phyloP scores from a whole-genome alignment of 176 grass and related monocot genomes.

The Dendrocalamus sinicus region DNA sequence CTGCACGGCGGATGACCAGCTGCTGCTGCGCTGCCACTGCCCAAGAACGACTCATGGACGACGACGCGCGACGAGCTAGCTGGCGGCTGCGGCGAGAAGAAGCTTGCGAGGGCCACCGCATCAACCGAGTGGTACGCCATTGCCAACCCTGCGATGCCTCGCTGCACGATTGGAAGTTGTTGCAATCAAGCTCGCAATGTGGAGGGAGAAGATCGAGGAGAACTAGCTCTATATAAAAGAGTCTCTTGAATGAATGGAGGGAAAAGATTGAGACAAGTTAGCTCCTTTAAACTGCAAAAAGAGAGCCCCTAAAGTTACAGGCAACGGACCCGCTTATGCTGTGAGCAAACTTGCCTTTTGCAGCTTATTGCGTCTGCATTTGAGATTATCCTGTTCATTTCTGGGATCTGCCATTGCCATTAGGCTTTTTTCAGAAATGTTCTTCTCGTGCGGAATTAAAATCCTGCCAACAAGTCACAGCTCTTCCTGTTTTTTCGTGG shows the following conservation, averaged over 20 bases:
- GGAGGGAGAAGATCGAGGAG: background rate
- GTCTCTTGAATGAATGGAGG: background rate
- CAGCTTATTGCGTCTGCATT: constrained; percentile 43
- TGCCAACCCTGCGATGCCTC: constrained; percentile 24
- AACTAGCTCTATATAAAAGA: background rate
- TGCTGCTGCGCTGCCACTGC: background rate
- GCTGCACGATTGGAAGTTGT: constrained; percentile 42
- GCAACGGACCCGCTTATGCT: constrained; percentile 32
- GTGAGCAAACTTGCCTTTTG: constrained; percentile 31
- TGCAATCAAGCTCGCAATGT: background rate
- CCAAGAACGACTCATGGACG: background rate
- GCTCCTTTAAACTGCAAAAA: constrained; percentile 44
- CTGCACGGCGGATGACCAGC: background rate
- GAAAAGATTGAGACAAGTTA: constrained; percentile 10
- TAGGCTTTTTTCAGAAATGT: constrained; percentile 25
- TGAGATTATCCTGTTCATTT: constrained; percentile 34
- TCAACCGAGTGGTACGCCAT: constrained; percentile 31
- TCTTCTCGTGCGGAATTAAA: constrained; percentile 30
- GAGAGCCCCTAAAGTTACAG: constrained; percentile 6
- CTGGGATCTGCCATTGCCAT: constrained; percentile 7
- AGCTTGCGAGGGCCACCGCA: background rate
- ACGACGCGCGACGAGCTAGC: background rate
- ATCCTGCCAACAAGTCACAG: background rate
- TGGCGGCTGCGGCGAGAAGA: constrained; percentile 27
- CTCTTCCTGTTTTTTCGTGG: background rate